Evolutionary conservation across 176 grass and related monocot genomes (phyloP).

Genomic region (Avena eriantha): DNA sequence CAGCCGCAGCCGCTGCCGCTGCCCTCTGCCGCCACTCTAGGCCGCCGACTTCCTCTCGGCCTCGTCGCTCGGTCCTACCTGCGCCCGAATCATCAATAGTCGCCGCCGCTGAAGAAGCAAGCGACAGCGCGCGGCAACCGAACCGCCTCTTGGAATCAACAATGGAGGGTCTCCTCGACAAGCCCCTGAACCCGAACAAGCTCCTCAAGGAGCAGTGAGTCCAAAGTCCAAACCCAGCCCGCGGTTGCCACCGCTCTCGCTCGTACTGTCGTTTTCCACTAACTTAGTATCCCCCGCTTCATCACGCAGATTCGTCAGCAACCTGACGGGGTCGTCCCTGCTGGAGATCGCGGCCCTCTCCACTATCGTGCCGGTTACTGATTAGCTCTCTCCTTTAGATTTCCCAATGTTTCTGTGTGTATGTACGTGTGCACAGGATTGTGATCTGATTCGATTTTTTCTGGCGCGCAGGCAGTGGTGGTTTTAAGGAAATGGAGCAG

Average conservation of each 20-base stretch:
- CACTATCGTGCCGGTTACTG: conserved; percentile 65
- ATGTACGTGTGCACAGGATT: not conserved
- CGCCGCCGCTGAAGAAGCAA: not conserved
- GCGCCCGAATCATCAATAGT: not conserved
- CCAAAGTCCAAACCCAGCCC: not conserved
- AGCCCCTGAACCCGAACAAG: conserved; percentile 62
- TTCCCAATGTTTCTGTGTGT: not conserved
- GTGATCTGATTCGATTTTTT: conserved; percentile 22
- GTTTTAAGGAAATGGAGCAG: conserved; percentile 82
- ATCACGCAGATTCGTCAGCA: conserved; percentile 73
- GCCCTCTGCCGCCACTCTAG: not conserved
- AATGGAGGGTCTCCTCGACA: conserved; percentile 53
- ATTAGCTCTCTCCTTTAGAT: not conserved
- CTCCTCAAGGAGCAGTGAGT: conserved; percentile 75
- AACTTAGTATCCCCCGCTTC: not conserved
- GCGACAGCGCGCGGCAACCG: too few species aligned
- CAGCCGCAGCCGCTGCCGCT: not conserved
- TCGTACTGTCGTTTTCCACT: not conserved
- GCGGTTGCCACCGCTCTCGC: not conserved
- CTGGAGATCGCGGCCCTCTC: conserved; percentile 78
- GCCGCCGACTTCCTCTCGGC: not conserved
- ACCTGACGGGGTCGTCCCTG: conserved; percentile 72
- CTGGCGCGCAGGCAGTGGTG: conserved; percentile 62
- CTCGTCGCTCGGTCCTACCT: not conserved
- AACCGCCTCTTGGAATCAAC: not conserved